These are phyloP conservation scores for Antarctomyces pellizariae DNA, from an alignment of 495 filamentous ascomycete genomes.

Conservation along the genomic window DNA sequence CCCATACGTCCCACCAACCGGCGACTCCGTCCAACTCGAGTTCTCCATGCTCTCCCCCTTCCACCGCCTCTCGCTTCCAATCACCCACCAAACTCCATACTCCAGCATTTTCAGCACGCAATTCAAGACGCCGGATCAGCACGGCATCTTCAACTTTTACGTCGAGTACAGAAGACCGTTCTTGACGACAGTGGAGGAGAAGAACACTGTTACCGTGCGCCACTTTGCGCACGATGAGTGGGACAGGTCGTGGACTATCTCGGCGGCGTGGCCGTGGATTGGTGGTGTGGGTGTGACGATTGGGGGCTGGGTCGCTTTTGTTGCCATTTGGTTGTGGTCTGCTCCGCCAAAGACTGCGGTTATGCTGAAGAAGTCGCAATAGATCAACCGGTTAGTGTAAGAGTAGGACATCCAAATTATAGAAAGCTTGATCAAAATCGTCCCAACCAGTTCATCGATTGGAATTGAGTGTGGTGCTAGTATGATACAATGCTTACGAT, in stretches of 20 bases:
- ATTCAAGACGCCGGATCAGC: conserved; percentile 79
- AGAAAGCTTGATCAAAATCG: too few relatives aligned
- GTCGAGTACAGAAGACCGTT: conserved; percentile 93
- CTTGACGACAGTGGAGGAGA: conserved; percentile 74
- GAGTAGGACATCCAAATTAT: too few relatives aligned
- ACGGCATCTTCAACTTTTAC: conserved; percentile 93
- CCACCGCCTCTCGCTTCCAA: conserved; percentile 59
- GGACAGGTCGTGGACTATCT: conserved; percentile 75
- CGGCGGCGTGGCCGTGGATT: conserved; percentile 89
- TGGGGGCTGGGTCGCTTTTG: conserved; percentile 63
- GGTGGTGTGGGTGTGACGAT: conserved; percentile 67
- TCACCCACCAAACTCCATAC: conserved; percentile 28
- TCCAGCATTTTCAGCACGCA: conserved; percentile 48
- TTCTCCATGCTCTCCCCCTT: conserved; percentile 98
- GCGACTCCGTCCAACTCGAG: conserved; percentile 71
- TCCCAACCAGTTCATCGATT: too few relatives aligned
- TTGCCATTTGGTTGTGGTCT: conserved; percentile 74
- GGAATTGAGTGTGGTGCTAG: too few relatives aligned
- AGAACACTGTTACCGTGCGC: conserved; percentile 76
- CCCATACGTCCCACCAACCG: conserved; percentile 43
- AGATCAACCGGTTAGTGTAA: too few relatives aligned
- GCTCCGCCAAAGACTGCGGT: conserved; percentile 36
- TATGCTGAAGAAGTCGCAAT: conserved; percentile 57
- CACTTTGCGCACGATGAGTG: conserved; percentile 97
- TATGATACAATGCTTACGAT: too few relatives aligned